Evolutionary conservation across 371 early-diverging fungal genomes (phyloP), one percentile per base, ranked within the genome.

Genomic region (Mucor indicus): DNA sequence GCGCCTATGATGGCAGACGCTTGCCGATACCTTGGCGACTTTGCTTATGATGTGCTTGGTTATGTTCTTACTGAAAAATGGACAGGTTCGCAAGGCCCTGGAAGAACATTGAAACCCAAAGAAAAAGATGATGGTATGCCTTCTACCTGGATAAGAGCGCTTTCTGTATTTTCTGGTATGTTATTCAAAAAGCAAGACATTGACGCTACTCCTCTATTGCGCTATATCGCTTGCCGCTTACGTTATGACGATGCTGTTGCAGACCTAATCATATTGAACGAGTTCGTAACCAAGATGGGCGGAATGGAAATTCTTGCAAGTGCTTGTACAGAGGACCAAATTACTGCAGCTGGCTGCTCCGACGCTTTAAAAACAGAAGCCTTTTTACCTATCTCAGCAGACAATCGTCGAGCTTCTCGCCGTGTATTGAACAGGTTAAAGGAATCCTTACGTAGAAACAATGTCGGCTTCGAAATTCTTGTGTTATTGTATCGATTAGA

Each of bases 1-100:
- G 89, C 92, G 10, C 76, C 78, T 8, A 72, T 81, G 13, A 79
- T 96, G 49, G 95, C 93, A 2, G 96, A 96, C 46, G 87, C 88
- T 6, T 87, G 87, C 49, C 80, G 86, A 20, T 95, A 94, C 59
- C 59, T 95, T 48, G 85, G 90, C 4, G 77, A 80, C 7, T 80
- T 96, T n/a, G 84, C 86, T 6, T 86, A 89, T 40, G 97, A 96
- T 57, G 85, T 92, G 2, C 60, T 96, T 46, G 78, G 80, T 8
- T 95, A 78, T 56, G 55, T 79, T 11, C 54, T 93, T 38, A 74
- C 93, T 21, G 86, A 84, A 30, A 83, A 84, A 29, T 74, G 89
- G 40, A 77, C 81, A 16, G 80, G 81, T 4, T 75, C 57, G 36
- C 72, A 73, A 54, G 61, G 80, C 29, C 43, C 72, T 16, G 73